Evolutionary conservation across 768 basidiomycete genomes (phyloP).

Genomic region (Mrakia frigida): DNA sequence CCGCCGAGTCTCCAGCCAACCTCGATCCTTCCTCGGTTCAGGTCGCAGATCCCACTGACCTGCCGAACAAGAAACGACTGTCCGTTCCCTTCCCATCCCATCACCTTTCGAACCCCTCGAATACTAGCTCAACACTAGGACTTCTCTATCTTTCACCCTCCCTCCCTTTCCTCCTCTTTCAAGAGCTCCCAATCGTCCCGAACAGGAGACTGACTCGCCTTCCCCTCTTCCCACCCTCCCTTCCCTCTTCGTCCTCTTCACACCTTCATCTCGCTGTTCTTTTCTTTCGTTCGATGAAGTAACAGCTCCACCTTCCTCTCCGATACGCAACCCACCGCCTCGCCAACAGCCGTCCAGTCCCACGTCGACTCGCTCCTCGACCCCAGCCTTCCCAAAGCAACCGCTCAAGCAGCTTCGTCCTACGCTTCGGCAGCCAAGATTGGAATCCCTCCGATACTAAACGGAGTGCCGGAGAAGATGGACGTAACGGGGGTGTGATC

Average conservation of each 20-base stretch:
- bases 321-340: constrained; percentile 13
- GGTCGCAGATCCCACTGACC: constrained; percentile 1
- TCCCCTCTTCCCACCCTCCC: background rate
- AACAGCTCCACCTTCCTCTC: constrained; percentile 25
- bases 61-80: constrained; percentile 32
- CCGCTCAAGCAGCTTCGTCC: constrained; percentile 10
- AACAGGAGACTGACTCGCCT: too few relatives aligned
- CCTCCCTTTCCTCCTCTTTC: background rate
- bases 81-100: background rate
- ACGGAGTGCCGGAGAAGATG: background rate
- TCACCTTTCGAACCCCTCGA: background rate
- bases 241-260: background rate
- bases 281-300: too few relatives aligned
- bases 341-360: background rate
- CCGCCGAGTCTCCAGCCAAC: background rate
- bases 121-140: background rate
- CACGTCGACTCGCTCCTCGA: constrained; percentile 9
- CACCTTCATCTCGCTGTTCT: too few relatives aligned
- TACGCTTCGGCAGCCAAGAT: constrained; percentile 24
- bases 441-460: constrained; percentile 27
- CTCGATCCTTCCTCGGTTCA: background rate
- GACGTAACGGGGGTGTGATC: background rate
- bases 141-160: background rate
- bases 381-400: constrained; percentile 2
- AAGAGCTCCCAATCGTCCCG: too few relatives aligned